A percentile compares a stretch with the other conserved stretches of the same genome.
Evolutionary conservation across 2,329 filamentous ascomycete genomes (phyloP).

Genomic region (Berkeleyomyces rouxiae): DNA sequence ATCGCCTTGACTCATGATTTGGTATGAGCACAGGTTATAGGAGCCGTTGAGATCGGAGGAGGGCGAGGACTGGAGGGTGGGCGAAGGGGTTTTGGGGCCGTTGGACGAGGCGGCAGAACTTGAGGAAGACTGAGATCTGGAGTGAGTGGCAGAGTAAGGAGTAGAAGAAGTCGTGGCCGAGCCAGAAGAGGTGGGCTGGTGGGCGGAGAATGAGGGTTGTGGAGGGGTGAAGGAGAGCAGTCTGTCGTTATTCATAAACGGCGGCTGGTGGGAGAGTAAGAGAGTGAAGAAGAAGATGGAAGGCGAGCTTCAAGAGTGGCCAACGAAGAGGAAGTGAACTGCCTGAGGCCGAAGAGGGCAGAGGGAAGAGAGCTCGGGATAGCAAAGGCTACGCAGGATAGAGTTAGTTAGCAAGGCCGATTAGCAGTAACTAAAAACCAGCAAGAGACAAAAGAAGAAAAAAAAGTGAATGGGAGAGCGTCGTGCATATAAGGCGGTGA

Average conservation of each 20-base stretch:
- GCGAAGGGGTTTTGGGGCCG: slow-evolving; percentile 64
- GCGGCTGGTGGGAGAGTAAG: slow-evolving; percentile 21
- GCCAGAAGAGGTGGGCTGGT: slow-evolving; percentile 58
- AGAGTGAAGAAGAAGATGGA: not conserved
- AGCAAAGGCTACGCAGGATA: not conserved
- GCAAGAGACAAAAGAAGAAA: not conserved
- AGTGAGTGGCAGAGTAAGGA: slow-evolving; percentile 34
- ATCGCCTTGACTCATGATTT: slow-evolving; percentile 72
- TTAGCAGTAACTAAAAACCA: not conserved
- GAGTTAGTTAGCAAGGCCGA: not conserved
- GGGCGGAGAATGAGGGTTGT: slow-evolving; percentile 51
- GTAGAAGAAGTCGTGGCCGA: slow-evolving; percentile 41
- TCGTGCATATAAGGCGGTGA: slow-evolving; percentile 2
- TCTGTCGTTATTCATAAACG: slow-evolving; percentile 53
- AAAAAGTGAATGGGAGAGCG: not conserved
- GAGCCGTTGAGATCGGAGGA: slow-evolving; percentile 28
- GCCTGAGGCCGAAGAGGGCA: not conserved
- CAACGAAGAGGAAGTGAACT: not conserved
- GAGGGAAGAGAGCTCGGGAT: not conserved
- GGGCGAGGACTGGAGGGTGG: slow-evolving; percentile 41
- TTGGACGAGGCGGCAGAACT: slow-evolving; percentile 36
- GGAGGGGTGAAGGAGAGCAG: slow-evolving; percentile 55
- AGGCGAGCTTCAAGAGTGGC: not conserved
- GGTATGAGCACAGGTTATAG: slow-evolving; percentile 27
- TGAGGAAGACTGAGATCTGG: slow-evolving; percentile 37